These are phyloP conservation scores for Aspergillus sp. DNA, from an alignment of 2,329 filamentous ascomycete genomes.

Conservation along the genomic window DNA sequence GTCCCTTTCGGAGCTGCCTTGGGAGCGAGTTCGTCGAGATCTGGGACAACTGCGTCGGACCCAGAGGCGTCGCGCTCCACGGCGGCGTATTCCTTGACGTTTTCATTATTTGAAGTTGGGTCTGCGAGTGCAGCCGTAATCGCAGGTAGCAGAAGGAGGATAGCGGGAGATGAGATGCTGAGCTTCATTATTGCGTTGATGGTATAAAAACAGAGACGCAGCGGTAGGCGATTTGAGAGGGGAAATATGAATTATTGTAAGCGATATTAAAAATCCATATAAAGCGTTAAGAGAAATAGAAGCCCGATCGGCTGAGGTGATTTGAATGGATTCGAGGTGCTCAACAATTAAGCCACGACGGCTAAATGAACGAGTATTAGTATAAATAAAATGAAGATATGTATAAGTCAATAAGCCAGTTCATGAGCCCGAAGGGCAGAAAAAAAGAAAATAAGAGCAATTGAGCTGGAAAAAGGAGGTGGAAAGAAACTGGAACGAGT, in stretches of 20 bases:
- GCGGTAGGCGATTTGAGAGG: neutral
- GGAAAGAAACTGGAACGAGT: constrained; percentile 2
- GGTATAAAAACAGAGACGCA: neutral
- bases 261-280: constrained; percentile 4
- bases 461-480: constrained; percentile 11
- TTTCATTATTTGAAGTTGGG: constrained; percentile 16
- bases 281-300: neutral
- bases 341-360: constrained; percentile 16
- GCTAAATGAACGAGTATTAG: constrained; percentile 1
- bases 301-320: neutral
- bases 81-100: constrained; percentile 10
- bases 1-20: constrained; percentile 51
- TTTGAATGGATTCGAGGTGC: constrained; percentile 2
- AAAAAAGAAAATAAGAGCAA: constrained; percentile 3
- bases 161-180: constrained; percentile 28
- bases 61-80: constrained; percentile 13
- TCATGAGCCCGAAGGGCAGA: neutral
- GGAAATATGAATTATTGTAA: neutral
- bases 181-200: constrained; percentile 33
- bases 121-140: constrained; percentile 29
- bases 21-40: constrained; percentile 19
- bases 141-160: constrained; percentile 38
- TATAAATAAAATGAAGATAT: neutral
- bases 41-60: constrained; percentile 18
- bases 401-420: neutral